Conservation (phyloP, 2,329 filamentous ascomycete species). For the Hansfordia pulvinata region DNA sequence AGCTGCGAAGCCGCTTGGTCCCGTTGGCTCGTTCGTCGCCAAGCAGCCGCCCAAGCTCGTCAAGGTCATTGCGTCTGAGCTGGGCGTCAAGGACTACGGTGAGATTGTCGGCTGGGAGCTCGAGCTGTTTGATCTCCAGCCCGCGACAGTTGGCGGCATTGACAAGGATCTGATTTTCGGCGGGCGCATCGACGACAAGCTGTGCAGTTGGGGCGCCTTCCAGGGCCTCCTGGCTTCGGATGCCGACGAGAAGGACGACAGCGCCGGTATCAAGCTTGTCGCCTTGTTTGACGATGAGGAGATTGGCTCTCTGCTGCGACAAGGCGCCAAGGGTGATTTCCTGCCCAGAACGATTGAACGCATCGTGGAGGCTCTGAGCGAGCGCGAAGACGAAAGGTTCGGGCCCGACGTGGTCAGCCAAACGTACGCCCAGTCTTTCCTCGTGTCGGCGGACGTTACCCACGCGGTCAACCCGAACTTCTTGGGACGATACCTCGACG, state of each 20-base stretch:
- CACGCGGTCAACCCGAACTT: slow-evolving; percentile 96
- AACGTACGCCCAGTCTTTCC: slow-evolving; percentile 84
- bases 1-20: slow-evolving; percentile 37
- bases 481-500: slow-evolving; percentile 64
- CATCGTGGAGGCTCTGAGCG: slow-evolving; percentile 52
- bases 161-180: slow-evolving; percentile 92
- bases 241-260: slow-evolving; percentile 33
- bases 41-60: slow-evolving; percentile 81
- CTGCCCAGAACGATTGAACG: slow-evolving; percentile 70
- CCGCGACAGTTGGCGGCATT: slow-evolving; percentile 69
- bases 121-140: slow-evolving; percentile 84
- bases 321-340: slow-evolving; percentile 85
- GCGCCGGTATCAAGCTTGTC: slow-evolving; percentile 72
- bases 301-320: slow-evolving; percentile 79
- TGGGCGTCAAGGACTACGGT: slow-evolving; percentile 59
- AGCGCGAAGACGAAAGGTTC: slow-evolving; percentile 23
- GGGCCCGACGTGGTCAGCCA: slow-evolving; percentile 56
- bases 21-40: slow-evolving; percentile 57
- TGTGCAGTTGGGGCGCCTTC: slow-evolving; percentile 87
- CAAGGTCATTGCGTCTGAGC: slow-evolving; percentile 62
- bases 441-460: slow-evolving; percentile 84
- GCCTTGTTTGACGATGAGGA: slow-evolving; percentile 97
- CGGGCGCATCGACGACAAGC: slow-evolving; percentile 91
- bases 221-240: slow-evolving; percentile 65
- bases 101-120: slow-evolving; percentile 92